A percentile compares a stretch with the other conserved stretches of the same genome.
Evolutionary conservation across 1,139 yeast species (phyloP).

Genomic region (Meyerozyma athensensis): DNA sequence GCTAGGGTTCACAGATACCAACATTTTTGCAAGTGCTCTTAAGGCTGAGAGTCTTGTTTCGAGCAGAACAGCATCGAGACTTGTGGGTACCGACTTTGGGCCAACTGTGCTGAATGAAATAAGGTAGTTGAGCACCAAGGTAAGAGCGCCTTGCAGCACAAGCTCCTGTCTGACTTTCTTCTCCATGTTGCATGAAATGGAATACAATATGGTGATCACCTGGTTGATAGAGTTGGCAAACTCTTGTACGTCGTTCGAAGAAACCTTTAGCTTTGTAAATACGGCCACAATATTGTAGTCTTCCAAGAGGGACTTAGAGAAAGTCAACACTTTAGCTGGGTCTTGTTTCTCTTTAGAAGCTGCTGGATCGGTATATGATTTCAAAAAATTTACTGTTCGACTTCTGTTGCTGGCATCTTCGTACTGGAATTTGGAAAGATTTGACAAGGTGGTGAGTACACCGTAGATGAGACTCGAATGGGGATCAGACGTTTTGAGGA

Average conservation of each 20-base stretch:
- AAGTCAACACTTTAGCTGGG: background rate
- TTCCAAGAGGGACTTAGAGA: background rate
- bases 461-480: background rate
- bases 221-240: constrained; percentile 13
- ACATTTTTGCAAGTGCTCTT: constrained; percentile 38
- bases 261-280: constrained; percentile 22
- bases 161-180: constrained; percentile 28
- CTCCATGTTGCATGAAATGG: constrained; percentile 23
- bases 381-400: background rate
- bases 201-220: constrained; percentile 21
- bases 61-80: constrained; percentile 9
- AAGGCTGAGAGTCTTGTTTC: constrained; percentile 26
- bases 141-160: constrained; percentile 45
- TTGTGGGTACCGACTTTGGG: constrained; percentile 20
- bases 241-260: constrained; percentile 13
- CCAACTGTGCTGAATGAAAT: constrained; percentile 26
- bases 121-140: constrained; percentile 33
- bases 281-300: constrained; percentile 10
- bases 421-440: background rate
- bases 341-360: constrained; percentile 1
- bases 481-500: background rate
- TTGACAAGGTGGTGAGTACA: background rate
- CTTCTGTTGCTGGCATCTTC: background rate
- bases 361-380: background rate
- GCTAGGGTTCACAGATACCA: constrained; percentile 38